Percentiles rank a stretch among this genome's conserved stretches.
Evolutionary conservation across 2,329 filamentous ascomycete genomes (phyloP).

Genomic region (Claviceps sp.): DNA sequence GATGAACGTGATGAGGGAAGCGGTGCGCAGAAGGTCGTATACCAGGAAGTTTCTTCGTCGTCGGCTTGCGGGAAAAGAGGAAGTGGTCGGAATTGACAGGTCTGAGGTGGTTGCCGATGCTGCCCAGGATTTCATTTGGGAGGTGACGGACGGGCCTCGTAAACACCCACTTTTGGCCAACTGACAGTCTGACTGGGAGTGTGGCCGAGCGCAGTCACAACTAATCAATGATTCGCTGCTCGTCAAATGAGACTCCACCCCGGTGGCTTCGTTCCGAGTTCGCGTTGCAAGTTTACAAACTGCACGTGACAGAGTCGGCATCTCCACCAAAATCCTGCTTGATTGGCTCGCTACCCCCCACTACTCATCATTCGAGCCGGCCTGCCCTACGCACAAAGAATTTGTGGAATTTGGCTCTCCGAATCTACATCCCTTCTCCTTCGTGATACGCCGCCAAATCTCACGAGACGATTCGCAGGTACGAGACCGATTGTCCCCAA

Average conservation of each 20-base stretch:
- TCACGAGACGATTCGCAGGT: slow-evolving; percentile 29
- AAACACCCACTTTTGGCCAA: slow-evolving; percentile 1
- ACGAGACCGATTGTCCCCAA: slow-evolving; percentile 19
- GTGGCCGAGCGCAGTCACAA: neutral
- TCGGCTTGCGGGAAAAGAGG: neutral
- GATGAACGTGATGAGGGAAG: neutral
- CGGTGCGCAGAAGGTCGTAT: neutral
- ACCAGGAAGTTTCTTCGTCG: neutral
- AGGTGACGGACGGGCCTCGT: neutral
- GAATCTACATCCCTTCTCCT: slow-evolving; percentile 23
- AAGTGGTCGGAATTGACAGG: too few species aligned
- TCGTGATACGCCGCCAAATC: slow-evolving; percentile 19
- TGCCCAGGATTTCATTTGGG: neutral
- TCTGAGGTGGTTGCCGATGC: neutral
- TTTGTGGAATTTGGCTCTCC: slow-evolving; percentile 26
- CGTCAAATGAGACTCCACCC: neutral
- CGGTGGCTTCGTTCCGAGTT: neutral
- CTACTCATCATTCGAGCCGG: slow-evolving; percentile 21
- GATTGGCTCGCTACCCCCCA: slow-evolving; percentile 25
- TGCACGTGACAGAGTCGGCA: slow-evolving; percentile 15
- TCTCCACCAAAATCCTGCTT: slow-evolving; percentile 6
- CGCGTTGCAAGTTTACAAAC: slow-evolving; percentile 1
- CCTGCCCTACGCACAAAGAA: slow-evolving; percentile 30
- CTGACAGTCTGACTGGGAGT: neutral
- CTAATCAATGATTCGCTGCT: slow-evolving; percentile 3